Base-by-base conservation (phyloP, 805 yeast species). In the Candida nonsorbophila region DNA sequence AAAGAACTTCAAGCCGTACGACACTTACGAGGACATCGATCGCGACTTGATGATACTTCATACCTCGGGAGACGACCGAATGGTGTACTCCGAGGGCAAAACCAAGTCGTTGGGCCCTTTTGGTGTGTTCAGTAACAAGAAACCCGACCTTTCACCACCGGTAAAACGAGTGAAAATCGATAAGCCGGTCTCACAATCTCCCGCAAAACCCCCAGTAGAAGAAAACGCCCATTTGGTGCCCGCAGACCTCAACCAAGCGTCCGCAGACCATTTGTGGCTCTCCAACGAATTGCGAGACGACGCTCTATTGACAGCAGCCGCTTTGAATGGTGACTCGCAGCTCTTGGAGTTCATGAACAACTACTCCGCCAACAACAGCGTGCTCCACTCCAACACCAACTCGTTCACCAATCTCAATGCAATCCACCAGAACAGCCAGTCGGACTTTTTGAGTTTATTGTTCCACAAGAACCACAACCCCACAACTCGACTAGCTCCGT, bases 1-100 rank as follows among this genome's bases (percentile, higher is more conserved):
- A 45, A 21, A 31, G 9, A 56, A 61, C 26, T 50, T 45, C 32
- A 47, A 42, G 20, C 68, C 69, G 0, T 87, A 82, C 51, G 72
- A 67, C 31, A 72, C 76, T n/a, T 85, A 86, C 49, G 86, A 82
- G 20, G 94, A 85, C 13, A 79, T 87, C 77, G 95, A 87, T 51
- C 62, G 63, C 24, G 85, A 83, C 41, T 58, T 84, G 27, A 68
- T 72, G 1, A 47, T 62, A 4, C 54, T 85, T 14, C 79, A 81
- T 18, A 68, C 70, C 19, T 52, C 63, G 12, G 28, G 7, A 7
- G 55, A 63, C 3, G 58, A 53, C 24, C 36, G 36, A 15, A 38
- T 47, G 27, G 58, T 59, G 14, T 58, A 70, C 7, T 51, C 48
- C 1, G 49, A 60, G 15, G 62, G 60, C 3, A 62, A 64, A 22